Conservation (phyloP, 2,329 filamentous ascomycete species). For the Trichothecium sympodiale region DNA sequence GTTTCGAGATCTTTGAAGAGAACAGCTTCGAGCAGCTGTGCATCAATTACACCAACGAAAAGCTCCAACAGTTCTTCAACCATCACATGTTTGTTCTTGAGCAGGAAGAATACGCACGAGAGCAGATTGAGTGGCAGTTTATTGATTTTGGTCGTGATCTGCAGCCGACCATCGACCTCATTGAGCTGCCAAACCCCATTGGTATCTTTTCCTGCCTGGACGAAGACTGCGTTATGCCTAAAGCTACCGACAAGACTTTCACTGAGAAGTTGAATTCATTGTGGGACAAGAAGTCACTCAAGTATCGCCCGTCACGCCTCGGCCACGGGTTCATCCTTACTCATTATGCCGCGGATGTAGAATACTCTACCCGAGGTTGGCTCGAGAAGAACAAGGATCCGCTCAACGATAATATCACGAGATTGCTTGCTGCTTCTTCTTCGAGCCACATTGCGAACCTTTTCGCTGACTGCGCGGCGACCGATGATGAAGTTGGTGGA, state of each 20-base stretch:
- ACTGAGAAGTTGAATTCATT: slow-evolving; percentile 94
- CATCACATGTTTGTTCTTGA: slow-evolving; percentile 99
- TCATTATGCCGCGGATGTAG: slow-evolving; percentile 94
- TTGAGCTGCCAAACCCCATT: slow-evolving; percentile 91
- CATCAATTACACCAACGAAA: slow-evolving; percentile 99
- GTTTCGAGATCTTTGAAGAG: slow-evolving; percentile 96
- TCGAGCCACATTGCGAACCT: slow-evolving; percentile 75
- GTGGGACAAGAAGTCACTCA: slow-evolving; percentile 92
- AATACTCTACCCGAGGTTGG: slow-evolving; percentile 92
- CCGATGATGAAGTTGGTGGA: slow-evolving; percentile 60
- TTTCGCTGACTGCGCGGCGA: slow-evolving; percentile 79
- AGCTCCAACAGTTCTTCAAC: slow-evolving; percentile 98
- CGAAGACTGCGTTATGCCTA: slow-evolving; percentile 98
- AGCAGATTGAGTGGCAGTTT: slow-evolving; percentile 99
- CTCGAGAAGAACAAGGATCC: slow-evolving; percentile 99
- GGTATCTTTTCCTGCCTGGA: slow-evolving; percentile 98
- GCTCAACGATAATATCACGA: slow-evolving; percentile 90
- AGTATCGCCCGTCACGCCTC: slow-evolving; percentile 81
- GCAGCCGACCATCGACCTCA: slow-evolving; percentile 94
- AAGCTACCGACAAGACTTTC: slow-evolving; percentile 92
- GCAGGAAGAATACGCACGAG: slow-evolving; percentile 93
- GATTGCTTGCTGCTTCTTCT: slow-evolving; percentile 69
- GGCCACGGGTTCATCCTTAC: slow-evolving; percentile 91
- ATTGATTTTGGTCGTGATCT: slow-evolving; percentile 97
- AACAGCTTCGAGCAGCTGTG: slow-evolving; percentile 99